Evolutionary conservation across 208 protist species (phyloP), one percentile per base, ranked within the genome.

Genomic region (Phytomonas sp.): DNA sequence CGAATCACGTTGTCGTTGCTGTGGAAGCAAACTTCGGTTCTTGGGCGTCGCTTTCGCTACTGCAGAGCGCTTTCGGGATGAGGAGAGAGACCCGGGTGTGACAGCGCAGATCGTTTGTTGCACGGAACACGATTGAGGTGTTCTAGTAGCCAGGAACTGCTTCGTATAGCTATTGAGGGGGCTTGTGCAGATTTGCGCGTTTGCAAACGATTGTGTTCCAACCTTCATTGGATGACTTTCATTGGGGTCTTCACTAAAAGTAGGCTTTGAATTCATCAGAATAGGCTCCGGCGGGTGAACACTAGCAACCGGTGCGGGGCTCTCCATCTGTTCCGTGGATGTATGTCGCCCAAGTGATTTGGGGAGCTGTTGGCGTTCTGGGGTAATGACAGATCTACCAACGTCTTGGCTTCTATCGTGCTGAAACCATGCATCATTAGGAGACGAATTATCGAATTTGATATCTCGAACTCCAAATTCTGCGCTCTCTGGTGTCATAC

Each of bases 1-100:
- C 20, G 53, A 13, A 32, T 67, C 32, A 46, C n/a, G 66, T 31
- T 28, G 75, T 63, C 30, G 66, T 79, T 8, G 61, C 43, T 17
- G 20, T n/a, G 29, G 60, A 33, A 30, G 60, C 17, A 30, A 46
- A 46, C 40, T 46, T 23, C 40, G 40, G 40, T 46, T 46, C 40
- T 46, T 46, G 11, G 40, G 40, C 7, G 11, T 46, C 40, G 7
- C 15, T 46, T 46, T 46, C 40, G 11, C 7, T 15, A 46, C 40
- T 17, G 15, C 2, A 46, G 40, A 46, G 40, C 40, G 1, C 15
- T 46, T 46, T 46, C 40, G 40, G 15, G 40, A 46, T 20, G 40
- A 46, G 11, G 40, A 23, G 11, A 46, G 40, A 46, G 40, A 46
- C 7, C 6, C 40, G 40, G 40, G 40, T 46, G 40, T 46, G 1